Percentiles rank a stretch among this genome's conserved stretches.
phyloP scores from a whole-genome alignment of 108 stramenopile genomes.

The Chaetoceros muelleri region DNA sequence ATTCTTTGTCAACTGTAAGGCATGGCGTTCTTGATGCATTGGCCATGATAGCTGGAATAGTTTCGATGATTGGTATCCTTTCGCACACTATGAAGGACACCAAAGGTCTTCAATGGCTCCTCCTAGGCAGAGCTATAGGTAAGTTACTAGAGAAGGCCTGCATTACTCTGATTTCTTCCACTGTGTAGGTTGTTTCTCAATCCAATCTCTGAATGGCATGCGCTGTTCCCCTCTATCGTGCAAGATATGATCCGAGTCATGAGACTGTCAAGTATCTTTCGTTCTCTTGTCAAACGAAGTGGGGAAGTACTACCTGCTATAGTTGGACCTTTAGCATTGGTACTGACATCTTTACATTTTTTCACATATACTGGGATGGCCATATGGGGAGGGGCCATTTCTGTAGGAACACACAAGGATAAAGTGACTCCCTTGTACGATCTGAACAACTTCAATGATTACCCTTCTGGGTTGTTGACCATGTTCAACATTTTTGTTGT shows the following conservation, averaged over 20 bases:
- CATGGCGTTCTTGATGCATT: slow-evolving; percentile 37
- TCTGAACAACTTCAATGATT: slow-evolving; percentile 58
- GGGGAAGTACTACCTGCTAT: slow-evolving; percentile 39
- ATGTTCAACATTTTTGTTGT: slow-evolving; percentile 50
- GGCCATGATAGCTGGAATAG: slow-evolving; percentile 28
- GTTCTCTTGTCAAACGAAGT: slow-evolving; percentile 35
- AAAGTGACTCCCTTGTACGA: slow-evolving; percentile 33
- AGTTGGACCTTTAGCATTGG: slow-evolving; percentile 30
- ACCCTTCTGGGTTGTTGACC: slow-evolving; percentile 37
- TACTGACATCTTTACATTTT: slow-evolving; percentile 30
- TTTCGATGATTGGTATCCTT: slow-evolving; percentile 13
- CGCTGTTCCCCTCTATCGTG: background rate
- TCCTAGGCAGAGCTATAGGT: background rate
- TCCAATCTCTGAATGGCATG: background rate
- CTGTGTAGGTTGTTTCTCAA: slow-evolving; percentile 6
- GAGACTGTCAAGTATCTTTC: slow-evolving; percentile 42
- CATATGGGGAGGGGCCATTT: slow-evolving; percentile 44
- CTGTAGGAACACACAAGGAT: slow-evolving; percentile 13
- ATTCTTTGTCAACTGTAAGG: slow-evolving; percentile 30
- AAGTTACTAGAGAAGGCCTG: background rate
- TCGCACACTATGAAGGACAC: background rate
- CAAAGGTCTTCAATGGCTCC: background rate
- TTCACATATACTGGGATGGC: slow-evolving; percentile 38
- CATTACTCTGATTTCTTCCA: background rate
- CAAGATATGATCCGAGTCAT: slow-evolving; percentile 44